Evolutionary conservation across 352 stramenopile genomes (phyloP), one percentile per base, ranked within the genome.

Genomic region (Phytophthora crassamura): DNA sequence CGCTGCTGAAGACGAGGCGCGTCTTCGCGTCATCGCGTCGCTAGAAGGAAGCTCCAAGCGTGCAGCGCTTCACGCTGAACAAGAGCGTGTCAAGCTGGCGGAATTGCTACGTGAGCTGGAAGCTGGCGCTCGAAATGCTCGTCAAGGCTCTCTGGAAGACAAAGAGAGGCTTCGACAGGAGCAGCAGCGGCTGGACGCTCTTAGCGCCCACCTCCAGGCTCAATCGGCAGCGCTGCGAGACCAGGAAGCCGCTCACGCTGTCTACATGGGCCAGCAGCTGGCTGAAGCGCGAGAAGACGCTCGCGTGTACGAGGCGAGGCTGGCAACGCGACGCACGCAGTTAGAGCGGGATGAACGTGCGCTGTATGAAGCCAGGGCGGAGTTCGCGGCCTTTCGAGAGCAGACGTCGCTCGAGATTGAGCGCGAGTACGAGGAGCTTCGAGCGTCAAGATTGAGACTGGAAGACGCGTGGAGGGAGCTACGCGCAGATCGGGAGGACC

Each of bases 111-210:
- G 59, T 5, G 75, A 63, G 2, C 63, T 94, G 1, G 86, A 93
- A 64, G 57, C 68, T 12, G 83, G 75, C 6, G 67, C 89, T 32
- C 78, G 84, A 0, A 64, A 77, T 32, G 69, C 64, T 20, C 77
- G 82, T 6, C 81, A 90, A 43, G 82, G 87, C 50, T 71, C 87
- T 25, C 49, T 89, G 10, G 86, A 93, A 20, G 83, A 94, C 45
- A 88, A 90, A 42, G 84, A 94, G 67, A 79, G 86, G 3, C 43
- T 94, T 35, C 71, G 82, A 8, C 72, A 85, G 18, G 84, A 94
- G 43, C 86, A 94, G 56, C 47, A 78, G n/a, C 84, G 86, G 0
- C 35, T 94, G 5, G 77, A 84, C 36, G 76, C 75, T 11, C 60
- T 92, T 0, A 78, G 82, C 22, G 50, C 75, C 6, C 84, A 94